phyloP scores from a whole-genome alignment of 371 early-diverging fungal genomes.

The Cokeromyces recurvatus region DNA sequence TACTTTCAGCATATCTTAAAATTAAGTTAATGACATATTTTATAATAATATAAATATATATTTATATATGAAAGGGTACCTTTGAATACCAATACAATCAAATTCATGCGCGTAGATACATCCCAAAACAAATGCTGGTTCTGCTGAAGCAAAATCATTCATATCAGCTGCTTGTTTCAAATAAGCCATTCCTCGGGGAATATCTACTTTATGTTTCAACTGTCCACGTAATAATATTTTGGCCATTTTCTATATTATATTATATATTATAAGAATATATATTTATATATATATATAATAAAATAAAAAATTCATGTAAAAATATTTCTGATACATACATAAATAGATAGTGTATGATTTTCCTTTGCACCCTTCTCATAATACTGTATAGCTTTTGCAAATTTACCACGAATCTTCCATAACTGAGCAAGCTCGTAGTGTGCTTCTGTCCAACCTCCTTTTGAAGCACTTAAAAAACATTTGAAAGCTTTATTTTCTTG shows the following conservation, averaged over 20 bases:
- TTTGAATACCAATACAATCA: slow-evolving; percentile 13
- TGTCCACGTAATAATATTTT: slow-evolving; percentile 13
- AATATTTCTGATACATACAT: slow-evolving; percentile 58
- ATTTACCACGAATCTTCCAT: slow-evolving; percentile 54
- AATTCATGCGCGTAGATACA: slow-evolving; percentile 16
- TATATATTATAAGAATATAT: neutral
- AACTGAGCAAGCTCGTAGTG: slow-evolving; percentile 24
- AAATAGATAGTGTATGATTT: slow-evolving; percentile 62
- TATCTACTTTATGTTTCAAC: slow-evolving; percentile 1
- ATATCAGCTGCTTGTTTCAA: slow-evolving; percentile 10
- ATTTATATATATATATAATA: neutral
- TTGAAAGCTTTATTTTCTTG: slow-evolving; percentile 28
- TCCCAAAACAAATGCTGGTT: slow-evolving; percentile 14
- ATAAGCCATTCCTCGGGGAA: slow-evolving; percentile 5
- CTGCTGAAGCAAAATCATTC: neutral
- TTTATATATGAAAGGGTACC: neutral
- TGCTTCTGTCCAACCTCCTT: slow-evolving; percentile 23
- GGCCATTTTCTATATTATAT: slow-evolving; percentile 13
- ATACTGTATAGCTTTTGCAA: slow-evolving; percentile 59
- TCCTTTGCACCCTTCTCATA: slow-evolving; percentile 71
- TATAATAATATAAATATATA: too few relatives aligned
- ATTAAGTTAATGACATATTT: too few relatives aligned
- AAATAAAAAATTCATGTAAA: neutral
- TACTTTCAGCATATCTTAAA: too few relatives aligned
- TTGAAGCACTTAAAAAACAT: slow-evolving; percentile 29